Evolutionary conservation across 495 filamentous ascomycete species (phyloP).

Genomic region (Parmelia sp.): DNA sequence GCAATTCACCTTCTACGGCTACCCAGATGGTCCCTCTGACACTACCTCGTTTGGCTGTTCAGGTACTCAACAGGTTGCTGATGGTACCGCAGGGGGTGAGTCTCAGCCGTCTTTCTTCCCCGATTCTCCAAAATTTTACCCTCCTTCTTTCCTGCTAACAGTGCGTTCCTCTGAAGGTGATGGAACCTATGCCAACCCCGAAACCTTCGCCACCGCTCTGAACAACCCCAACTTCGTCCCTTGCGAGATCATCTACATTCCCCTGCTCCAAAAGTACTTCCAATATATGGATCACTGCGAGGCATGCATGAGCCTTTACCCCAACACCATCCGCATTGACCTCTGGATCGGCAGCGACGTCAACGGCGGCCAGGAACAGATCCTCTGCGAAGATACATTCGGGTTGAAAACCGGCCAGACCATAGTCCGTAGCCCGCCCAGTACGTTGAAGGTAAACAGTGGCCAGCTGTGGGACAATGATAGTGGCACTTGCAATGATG

Average conservation of each 20-base stretch:
- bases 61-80: slow-evolving; percentile 20
- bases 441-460: slow-evolving; percentile 4
- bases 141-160: not conserved
- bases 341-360: slow-evolving; percentile 36
- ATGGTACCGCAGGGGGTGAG: slow-evolving; percentile 32
- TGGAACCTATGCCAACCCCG: slow-evolving; percentile 39
- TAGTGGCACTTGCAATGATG: slow-evolving; percentile 9
- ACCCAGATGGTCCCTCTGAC: slow-evolving; percentile 37
- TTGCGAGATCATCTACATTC: slow-evolving; percentile 43
- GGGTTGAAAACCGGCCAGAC: slow-evolving; percentile 6
- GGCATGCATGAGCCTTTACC: slow-evolving; percentile 29
- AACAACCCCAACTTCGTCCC: slow-evolving; percentile 31
- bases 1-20: slow-evolving; percentile 33
- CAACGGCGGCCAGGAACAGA: slow-evolving; percentile 28
- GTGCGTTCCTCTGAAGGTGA: slow-evolving; percentile 23
- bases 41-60: slow-evolving; percentile 31
- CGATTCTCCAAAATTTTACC: not conserved
- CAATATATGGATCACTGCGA: slow-evolving; percentile 32
- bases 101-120: not conserved
- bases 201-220: slow-evolving; percentile 40
- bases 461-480: slow-evolving; percentile 13
- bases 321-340: slow-evolving; percentile 31
- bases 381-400: slow-evolving; percentile 33
- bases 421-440: slow-evolving; percentile 16
- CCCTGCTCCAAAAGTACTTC: slow-evolving; percentile 40